Evolutionary conservation across 2,329 filamentous ascomycete species (phyloP).

Genomic region (Dothideomycetidae sp.): DNA sequence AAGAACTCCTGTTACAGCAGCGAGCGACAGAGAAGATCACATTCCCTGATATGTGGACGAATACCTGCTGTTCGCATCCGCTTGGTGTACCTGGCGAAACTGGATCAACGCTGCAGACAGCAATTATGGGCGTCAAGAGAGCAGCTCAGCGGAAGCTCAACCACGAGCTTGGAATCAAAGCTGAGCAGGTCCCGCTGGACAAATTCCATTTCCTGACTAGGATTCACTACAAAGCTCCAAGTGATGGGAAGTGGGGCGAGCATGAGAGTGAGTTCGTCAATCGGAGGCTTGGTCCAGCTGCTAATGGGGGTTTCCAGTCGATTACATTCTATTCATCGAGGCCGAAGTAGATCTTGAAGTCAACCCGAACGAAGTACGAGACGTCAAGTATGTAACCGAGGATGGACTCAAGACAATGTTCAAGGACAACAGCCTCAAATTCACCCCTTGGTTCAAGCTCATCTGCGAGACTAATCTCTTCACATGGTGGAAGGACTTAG

Average conservation of each 20-base stretch:
- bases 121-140: constrained; percentile 73
- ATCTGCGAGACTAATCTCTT: constrained; percentile 97
- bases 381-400: constrained; percentile 68
- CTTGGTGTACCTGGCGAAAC: constrained; percentile 85
- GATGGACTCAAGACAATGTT: constrained; percentile 78
- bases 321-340: constrained; percentile 98
- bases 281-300: too few relatives aligned
- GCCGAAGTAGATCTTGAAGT: constrained; percentile 69
- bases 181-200: constrained; percentile 75
- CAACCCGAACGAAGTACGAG: constrained; percentile 81
- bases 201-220: constrained; percentile 87
- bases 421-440: constrained; percentile 61
- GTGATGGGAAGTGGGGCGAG: constrained; percentile 96
- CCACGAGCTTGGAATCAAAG: constrained; percentile 86
- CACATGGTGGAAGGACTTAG: constrained; percentile 87
- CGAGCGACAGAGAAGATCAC: constrained; percentile 95
- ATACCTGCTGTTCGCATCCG: constrained; percentile 97
- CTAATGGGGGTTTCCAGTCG: too few relatives aligned
- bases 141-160: constrained; percentile 87
- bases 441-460: constrained; percentile 98
- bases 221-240: constrained; percentile 96
- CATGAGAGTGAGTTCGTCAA: constrained; percentile 73
- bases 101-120: constrained; percentile 63
- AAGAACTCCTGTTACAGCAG: constrained; percentile 87
- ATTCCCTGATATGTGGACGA: constrained; percentile 99